Conservation (phyloP, 768 basidiomycete species). For the Mycena albidolilacea region DNA sequence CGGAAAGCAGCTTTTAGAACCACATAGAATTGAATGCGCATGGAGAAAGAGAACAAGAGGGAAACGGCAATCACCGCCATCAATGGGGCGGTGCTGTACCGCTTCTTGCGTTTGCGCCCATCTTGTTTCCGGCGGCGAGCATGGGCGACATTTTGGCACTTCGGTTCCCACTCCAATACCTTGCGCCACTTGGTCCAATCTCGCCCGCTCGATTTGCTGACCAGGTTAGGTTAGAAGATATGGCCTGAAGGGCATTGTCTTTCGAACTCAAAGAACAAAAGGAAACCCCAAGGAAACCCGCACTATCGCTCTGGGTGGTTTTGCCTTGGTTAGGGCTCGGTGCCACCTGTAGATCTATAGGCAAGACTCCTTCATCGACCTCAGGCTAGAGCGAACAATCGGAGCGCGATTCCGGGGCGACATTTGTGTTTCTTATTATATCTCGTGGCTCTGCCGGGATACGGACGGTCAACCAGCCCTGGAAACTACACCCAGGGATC, state of each 20-base stretch:
- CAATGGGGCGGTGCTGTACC: background rate
- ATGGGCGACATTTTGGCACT: background rate
- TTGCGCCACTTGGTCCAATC: background rate
- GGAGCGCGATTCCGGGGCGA: background rate
- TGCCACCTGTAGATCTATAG: background rate
- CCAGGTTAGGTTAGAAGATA: background rate
- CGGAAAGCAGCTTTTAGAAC: too few species aligned
- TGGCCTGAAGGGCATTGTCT: background rate
- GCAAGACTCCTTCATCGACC: background rate
- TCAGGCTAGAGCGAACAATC: background rate
- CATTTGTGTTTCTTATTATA: background rate
- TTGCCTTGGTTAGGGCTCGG: background rate
- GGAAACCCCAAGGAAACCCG: too few species aligned
- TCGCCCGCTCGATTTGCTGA: background rate
- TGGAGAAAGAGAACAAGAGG: background rate
- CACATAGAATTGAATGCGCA: background rate
- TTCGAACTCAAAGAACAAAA: background rate
- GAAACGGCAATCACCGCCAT: slow-evolving; percentile 1
- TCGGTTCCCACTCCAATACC: background rate
- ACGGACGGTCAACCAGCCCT: background rate
- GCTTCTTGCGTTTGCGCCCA: background rate
- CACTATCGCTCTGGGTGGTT: background rate
- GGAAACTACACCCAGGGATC: background rate
- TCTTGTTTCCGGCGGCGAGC: background rate
- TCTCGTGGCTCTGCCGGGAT: background rate